Conservation (phyloP, 495 filamentous ascomycete species). For the Neurospora tetrasperma region DNA sequence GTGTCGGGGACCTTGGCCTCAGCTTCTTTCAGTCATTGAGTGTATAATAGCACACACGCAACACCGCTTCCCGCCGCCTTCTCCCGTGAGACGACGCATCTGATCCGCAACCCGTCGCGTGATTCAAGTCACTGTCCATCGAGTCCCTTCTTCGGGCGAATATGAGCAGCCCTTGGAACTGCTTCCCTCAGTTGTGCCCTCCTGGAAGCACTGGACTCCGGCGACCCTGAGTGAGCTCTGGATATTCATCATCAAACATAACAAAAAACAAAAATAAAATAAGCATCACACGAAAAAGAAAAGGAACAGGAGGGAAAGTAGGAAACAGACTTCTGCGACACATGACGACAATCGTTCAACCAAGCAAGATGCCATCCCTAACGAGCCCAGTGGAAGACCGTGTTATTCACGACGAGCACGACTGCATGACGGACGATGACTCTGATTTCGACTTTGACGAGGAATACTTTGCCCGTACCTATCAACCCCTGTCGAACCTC, state of each 20-base stretch:
- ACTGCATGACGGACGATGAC: constrained; percentile 30
- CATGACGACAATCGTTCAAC: background rate
- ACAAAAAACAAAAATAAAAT: background rate
- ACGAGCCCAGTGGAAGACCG: background rate
- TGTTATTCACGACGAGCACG: constrained; percentile 8
- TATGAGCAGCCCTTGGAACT: constrained; percentile 27
- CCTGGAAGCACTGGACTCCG: constrained; percentile 23
- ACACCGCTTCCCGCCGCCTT: background rate
- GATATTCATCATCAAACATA: background rate
- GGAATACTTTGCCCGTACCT: constrained; percentile 45
- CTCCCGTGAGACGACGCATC: constrained; percentile 3
- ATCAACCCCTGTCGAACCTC: constrained; percentile 48
- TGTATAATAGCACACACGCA: background rate
- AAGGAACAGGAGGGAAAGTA: background rate
- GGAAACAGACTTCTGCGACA: background rate
- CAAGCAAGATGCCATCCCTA: background rate
- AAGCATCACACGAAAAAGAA: background rate
- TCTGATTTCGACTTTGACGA: constrained; percentile 37
- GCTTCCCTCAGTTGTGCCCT: constrained; percentile 20
- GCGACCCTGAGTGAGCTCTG: constrained; percentile 17
- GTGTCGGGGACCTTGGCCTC: constrained; percentile 14
- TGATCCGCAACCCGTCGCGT: constrained; percentile 8
- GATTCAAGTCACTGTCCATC: constrained; percentile 3
- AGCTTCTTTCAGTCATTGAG: background rate
- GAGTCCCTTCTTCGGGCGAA: constrained; percentile 8